Evolutionary conservation across 169 alveolate genomes (phyloP), one percentile per base, ranked within the genome.

Genomic region (Cryptosporidium tyzzeri): DNA sequence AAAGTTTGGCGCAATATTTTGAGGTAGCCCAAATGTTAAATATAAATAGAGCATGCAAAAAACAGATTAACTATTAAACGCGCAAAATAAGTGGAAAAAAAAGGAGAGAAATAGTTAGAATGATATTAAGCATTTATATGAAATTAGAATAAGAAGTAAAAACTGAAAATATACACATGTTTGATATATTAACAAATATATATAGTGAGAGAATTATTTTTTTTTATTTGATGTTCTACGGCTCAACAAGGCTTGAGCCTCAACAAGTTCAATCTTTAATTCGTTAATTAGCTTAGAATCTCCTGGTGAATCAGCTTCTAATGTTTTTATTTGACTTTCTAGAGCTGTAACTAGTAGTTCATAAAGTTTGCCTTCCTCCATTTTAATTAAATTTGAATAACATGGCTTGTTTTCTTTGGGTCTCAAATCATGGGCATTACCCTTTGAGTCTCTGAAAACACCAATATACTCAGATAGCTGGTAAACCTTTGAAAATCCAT

Each of bases 341-440:
- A 95, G 71, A 31, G 98, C 98, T 55, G 86, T 85, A 9, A 94
- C 91, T 48, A 96, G 71, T 4, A 94, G 70, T 68, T 89, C 74
- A 48, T 85, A 69, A 29, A 95, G 85, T 73, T 93, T 91, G 18
- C 44, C 31, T 69, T 93, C 95, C 37, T 85, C 87, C 91, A 86
- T 86, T 74, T 94, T 92, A 45, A 84, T 92, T 35, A 94, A 84
- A 84, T 93, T 94, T 65, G 93, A 92, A 86, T 94, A 95, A 69
- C 96, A 95, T 12, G 99, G 99, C 21, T 97, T 95, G 18, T 93
- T 91, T 59, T 97, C 98, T 44, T 86, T 61, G 21, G 98, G 98
- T 61, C 99, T 95, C 61, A 97, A 91, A 86, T 97, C 98, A 91
- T 95, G 94, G n/a, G 96, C 96, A 23, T 73, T 91, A 7, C 99